These are phyloP conservation scores for Tolypocladium nubicola DNA, from an alignment of 2,329 filamentous ascomycete species.

Conservation along the genomic window DNA sequence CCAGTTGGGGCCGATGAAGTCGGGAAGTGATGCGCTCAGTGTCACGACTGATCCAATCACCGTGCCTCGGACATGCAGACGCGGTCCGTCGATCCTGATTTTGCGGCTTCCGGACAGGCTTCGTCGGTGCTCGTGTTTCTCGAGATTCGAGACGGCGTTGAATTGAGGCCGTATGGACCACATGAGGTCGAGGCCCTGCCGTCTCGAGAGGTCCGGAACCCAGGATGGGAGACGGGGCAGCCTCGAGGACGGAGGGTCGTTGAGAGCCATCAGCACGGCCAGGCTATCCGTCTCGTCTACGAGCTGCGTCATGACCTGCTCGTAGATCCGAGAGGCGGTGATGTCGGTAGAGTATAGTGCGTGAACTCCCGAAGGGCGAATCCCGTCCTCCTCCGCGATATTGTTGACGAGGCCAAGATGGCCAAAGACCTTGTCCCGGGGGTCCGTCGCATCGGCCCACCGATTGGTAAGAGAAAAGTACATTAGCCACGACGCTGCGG, in stretches of 20 bases:
- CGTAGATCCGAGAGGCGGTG: not conserved
- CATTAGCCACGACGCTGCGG: constrained; percentile 4
- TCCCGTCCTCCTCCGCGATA: constrained; percentile 1
- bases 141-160: not conserved
- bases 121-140: not conserved
- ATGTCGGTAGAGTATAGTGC: not conserved
- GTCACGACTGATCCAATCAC: not conserved
- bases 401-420: constrained; percentile 7
- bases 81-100: not conserved
- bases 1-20: not conserved
- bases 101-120: not conserved
- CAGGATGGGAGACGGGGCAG: constrained; percentile 5
- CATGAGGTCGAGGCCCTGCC: constrained; percentile 1
- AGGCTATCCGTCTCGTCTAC: constrained; percentile 6
- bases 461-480: constrained; percentile 6
- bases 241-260: constrained; percentile 5
- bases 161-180: constrained; percentile 1
- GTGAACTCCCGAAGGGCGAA: not conserved
- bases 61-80: not conserved
- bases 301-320: not conserved
- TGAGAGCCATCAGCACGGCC: constrained; percentile 11
- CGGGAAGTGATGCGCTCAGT: not conserved
- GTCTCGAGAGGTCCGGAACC: constrained; percentile 12
- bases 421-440: constrained; percentile 8
- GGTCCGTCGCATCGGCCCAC: constrained; percentile 7